Evolutionary conservation across 2,329 filamentous ascomycete species (phyloP), one percentile per base, ranked within the genome.

Genomic region (Thielaviopsis musarum): DNA sequence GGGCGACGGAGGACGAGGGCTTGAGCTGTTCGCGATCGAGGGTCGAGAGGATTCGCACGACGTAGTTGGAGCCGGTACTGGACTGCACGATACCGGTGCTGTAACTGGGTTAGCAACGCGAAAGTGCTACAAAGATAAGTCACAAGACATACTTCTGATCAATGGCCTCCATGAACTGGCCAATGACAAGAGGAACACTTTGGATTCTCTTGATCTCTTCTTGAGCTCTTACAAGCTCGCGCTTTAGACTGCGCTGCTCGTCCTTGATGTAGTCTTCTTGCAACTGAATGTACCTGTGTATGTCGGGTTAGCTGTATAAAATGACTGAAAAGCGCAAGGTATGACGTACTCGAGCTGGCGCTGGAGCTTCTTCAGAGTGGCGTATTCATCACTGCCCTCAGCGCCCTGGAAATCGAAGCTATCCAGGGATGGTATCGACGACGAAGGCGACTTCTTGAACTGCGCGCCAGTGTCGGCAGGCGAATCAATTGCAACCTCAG

Each of bases 241-340:
- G 84, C 79, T 98, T 98, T 72, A 98, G 74, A 74, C 90, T 96
- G 76, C 89, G 85, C 76, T 98, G 93, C 78, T 98, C 93, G 82
- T 98, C 93, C 77, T 98, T 98, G 83, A 98, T 98, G 74, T 98
- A 98, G 72, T 98, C 93, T 74, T 98, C 93, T 75, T 98, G 93
- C 67, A 98, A 80, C 74, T 96, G 89, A 71, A 97, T 95, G 73
- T 95, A 88, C 72, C 85, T 89, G 66, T 64, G 60, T 38, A 60
- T 64, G 62, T 17, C 10, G 62, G 68, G 24, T 55, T 54, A 59
- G 58, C 22, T 21, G 13, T 54, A n/a, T 28, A 24, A 21, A 15
- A n/a, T 55, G 15, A 30, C 21, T 22, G 22, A 10, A 13, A 17
- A 45, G 53, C 24, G 22, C 19, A 28, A 41, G 49, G 51, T 54